phyloP scores from a whole-genome alignment of 2,329 filamentous ascomycete genomes.

The Cladosporium sphaerospermum region DNA sequence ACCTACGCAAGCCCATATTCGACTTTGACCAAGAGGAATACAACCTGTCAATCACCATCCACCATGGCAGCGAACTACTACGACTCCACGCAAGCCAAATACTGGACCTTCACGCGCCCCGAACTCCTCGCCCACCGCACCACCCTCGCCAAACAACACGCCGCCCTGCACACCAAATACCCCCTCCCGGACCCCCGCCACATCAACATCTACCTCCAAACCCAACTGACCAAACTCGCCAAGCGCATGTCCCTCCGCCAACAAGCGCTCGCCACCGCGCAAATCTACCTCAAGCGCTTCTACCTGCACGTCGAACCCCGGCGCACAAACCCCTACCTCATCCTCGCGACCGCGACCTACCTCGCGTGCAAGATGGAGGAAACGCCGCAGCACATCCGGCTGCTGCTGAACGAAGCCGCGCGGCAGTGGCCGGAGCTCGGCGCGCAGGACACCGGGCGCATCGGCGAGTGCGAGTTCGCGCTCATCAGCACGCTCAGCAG shows the following conservation, averaged over 20 bases:
- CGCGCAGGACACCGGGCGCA: slow-evolving; percentile 68
- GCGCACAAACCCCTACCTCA: slow-evolving; percentile 85
- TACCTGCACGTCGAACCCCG: slow-evolving; percentile 87
- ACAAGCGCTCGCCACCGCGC: slow-evolving; percentile 87
- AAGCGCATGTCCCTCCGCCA: slow-evolving; percentile 81
- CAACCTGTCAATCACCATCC: slow-evolving; percentile 41
- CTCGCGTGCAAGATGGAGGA: slow-evolving; percentile 98
- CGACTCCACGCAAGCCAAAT: slow-evolving; percentile 83
- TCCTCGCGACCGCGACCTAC: slow-evolving; percentile 90
- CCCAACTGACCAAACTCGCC: slow-evolving; percentile 75
- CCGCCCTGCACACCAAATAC: slow-evolving; percentile 67
- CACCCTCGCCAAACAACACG: slow-evolving; percentile 66
- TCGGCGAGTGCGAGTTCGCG: slow-evolving; percentile 91
- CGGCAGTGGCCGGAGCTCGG: slow-evolving; percentile 77
- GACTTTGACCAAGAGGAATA: no score
- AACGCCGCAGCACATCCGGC: slow-evolving; percentile 88
- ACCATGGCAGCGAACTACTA: slow-evolving; percentile 92
- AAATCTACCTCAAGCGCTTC: slow-evolving; percentile 91
- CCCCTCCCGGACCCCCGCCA: slow-evolving; percentile 76
- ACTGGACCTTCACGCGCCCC: slow-evolving; percentile 86
- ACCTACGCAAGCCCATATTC: no score
- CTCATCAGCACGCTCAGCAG: slow-evolving; percentile 88
- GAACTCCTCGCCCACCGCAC: slow-evolving; percentile 70
- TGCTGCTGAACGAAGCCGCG: slow-evolving; percentile 80
- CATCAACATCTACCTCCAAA: slow-evolving; percentile 85